Conservation (phyloP, 306 rosid genomes). For the Inga laurina region DNA sequence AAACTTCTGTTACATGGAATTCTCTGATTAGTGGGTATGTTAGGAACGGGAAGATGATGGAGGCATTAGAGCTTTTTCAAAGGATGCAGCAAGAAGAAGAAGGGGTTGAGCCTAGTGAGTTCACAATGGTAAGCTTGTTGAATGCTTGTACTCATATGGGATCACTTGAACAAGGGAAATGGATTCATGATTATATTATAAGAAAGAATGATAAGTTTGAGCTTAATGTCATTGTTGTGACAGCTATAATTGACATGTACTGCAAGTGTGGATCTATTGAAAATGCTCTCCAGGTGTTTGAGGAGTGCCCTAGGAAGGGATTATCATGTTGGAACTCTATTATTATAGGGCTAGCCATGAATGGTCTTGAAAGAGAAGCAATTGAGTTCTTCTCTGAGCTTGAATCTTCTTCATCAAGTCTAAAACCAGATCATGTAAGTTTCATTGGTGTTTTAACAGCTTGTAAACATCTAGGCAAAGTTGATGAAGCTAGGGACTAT, state of each 20-base stretch:
- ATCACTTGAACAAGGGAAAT: constrained; percentile 72
- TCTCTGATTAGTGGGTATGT: constrained; percentile 85
- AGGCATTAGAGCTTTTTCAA: constrained; percentile 65
- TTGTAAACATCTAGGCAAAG: constrained; percentile 70
- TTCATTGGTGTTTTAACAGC: constrained; percentile 82
- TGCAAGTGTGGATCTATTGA: constrained; percentile 72
- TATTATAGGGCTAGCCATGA: constrained; percentile 75
- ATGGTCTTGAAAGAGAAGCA: constrained; percentile 70
- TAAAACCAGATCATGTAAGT: constrained; percentile 64
- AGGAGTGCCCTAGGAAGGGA: constrained; percentile 47
- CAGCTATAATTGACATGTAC: constrained; percentile 86
- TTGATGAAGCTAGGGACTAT: constrained; percentile 57
- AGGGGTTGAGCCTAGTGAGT: constrained; percentile 61
- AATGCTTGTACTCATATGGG: constrained; percentile 87
- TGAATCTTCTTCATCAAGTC: constrained; percentile 47
- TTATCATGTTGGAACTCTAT: constrained; percentile 82
- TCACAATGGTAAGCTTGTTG: constrained; percentile 88
- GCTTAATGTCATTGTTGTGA: constrained; percentile 60
- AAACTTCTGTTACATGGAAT: constrained; percentile 72
- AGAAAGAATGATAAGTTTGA: constrained; percentile 51
- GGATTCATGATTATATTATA: constrained; percentile 73
- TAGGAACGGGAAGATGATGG: constrained; percentile 61
- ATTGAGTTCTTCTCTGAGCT: constrained; percentile 60
- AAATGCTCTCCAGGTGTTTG: constrained; percentile 66
- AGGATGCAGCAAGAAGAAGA: constrained; percentile 58